phyloP scores from a whole-genome alignment of 1,139 yeast species.

The Diutina scorzettiae region DNA sequence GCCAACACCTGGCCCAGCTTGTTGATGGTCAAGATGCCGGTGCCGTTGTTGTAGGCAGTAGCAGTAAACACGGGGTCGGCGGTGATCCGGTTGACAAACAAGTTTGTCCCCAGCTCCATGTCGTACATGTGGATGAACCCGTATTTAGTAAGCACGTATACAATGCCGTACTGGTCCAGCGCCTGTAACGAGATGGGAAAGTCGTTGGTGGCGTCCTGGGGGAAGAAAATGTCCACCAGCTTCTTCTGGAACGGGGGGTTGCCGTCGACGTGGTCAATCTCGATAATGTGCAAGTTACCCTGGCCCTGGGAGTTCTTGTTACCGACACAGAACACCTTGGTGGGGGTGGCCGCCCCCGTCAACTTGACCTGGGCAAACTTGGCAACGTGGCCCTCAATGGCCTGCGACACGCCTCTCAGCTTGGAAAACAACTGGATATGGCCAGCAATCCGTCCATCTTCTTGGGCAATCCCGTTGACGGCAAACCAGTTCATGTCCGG shows the following conservation, averaged over 20 bases:
- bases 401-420: slow-evolving; percentile 86
- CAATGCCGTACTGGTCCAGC: slow-evolving; percentile 74
- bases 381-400: slow-evolving; percentile 96
- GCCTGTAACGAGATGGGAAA: slow-evolving; percentile 93
- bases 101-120: slow-evolving; percentile 80
- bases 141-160: slow-evolving; percentile 84
- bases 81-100: slow-evolving; percentile 93
- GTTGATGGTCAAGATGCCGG: slow-evolving; percentile 89
- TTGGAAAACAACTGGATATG: slow-evolving; percentile 87
- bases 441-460: slow-evolving; percentile 91
- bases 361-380: slow-evolving; percentile 69
- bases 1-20: slow-evolving; percentile 92
- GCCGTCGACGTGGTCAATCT: slow-evolving; percentile 86
- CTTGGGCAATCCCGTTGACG: slow-evolving; percentile 89
- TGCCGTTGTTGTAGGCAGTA: slow-evolving; percentile 53
- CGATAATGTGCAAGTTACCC: slow-evolving; percentile 84
- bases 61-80: slow-evolving; percentile 96
- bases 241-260: slow-evolving; percentile 84
- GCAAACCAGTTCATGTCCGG: slow-evolving; percentile 86
- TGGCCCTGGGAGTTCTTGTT: slow-evolving; percentile 80
- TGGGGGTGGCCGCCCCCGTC: slow-evolving; percentile 63
- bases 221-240: slow-evolving; percentile 88
- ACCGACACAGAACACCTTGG: slow-evolving; percentile 84
- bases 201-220: slow-evolving; percentile 92
- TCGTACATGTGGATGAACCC: slow-evolving; percentile 96